Conservation (phyloP, 495 filamentous ascomycete species). For the Penicillium canariense region DNA sequence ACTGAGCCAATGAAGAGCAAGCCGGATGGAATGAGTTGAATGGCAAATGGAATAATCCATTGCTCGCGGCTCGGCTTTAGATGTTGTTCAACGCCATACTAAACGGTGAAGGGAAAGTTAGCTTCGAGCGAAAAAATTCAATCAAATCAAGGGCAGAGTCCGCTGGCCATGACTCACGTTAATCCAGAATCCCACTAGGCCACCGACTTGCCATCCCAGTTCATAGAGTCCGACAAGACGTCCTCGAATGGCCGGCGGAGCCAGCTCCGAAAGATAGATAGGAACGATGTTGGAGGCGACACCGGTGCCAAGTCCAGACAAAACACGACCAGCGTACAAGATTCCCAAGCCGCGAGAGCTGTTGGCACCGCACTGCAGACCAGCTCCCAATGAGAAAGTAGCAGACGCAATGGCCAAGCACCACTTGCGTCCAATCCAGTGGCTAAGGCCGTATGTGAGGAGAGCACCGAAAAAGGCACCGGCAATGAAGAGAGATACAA, state of each 20-base stretch:
- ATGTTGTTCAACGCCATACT: constrained; percentile 43
- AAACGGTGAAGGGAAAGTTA: constrained; percentile 8
- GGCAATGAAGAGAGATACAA: constrained; percentile 67
- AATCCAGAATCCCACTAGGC: constrained; percentile 73
- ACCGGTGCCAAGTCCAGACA: constrained; percentile 72
- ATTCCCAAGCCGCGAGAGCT: constrained; percentile 57
- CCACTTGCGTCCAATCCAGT: constrained; percentile 56
- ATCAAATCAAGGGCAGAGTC: neutral
- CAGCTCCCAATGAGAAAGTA: constrained; percentile 63
- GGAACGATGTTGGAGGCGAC: constrained; percentile 75
- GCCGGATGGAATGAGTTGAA: constrained; percentile 55
- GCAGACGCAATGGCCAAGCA: constrained; percentile 52
- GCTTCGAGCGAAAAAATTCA: neutral
- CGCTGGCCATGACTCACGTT: constrained; percentile 41
- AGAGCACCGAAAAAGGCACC: constrained; percentile 68
- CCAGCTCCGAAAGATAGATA: constrained; percentile 77
- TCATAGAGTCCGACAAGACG: constrained; percentile 76
- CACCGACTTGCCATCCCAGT: constrained; percentile 71
- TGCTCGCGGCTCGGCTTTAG: constrained; percentile 38
- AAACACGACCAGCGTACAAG: constrained; percentile 67
- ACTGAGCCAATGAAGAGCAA: constrained; percentile 49
- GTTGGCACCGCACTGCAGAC: constrained; percentile 61
- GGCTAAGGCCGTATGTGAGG: constrained; percentile 54
- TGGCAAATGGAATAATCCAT: constrained; percentile 57
- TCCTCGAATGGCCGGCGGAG: constrained; percentile 77